phyloP scores from a whole-genome alignment of 306 rosid genomes.

The Sphenostylis stenocarpa region DNA sequence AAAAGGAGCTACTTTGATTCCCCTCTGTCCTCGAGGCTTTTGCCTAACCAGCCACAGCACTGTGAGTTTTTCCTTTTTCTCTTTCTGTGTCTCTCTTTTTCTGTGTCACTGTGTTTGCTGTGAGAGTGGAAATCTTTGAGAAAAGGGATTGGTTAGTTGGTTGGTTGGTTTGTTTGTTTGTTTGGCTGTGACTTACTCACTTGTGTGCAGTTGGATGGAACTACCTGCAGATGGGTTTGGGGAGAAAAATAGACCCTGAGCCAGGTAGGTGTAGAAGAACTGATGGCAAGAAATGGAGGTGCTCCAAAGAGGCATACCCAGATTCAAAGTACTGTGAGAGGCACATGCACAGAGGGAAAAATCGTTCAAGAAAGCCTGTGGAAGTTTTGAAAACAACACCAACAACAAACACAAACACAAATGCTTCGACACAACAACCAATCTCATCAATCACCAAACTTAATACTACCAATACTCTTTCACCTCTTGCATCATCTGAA shows the following conservation, averaged over 20 bases:
- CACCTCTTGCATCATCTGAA: constrained; percentile 43
- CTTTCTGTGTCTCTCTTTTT: background rate
- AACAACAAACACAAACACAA: constrained; percentile 4
- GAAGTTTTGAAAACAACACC: constrained; percentile 68
- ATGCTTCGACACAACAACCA: constrained; percentile 29
- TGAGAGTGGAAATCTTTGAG: background rate
- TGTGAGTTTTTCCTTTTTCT: constrained; percentile 36
- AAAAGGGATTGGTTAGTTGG: background rate
- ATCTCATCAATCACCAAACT: constrained; percentile 46
- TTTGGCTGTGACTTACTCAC: too few relatives aligned
- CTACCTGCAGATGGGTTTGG: constrained; percentile 78
- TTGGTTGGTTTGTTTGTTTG: background rate
- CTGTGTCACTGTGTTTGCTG: background rate
- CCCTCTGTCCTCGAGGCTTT: constrained; percentile 53
- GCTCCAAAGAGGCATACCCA: constrained; percentile 84
- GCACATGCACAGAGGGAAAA: constrained; percentile 97
- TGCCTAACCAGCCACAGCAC: constrained; percentile 60
- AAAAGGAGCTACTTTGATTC: constrained; percentile 63
- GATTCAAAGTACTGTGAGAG: constrained; percentile 95
- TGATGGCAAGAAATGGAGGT: constrained; percentile 96
- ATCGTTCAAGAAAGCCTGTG: constrained; percentile 99
- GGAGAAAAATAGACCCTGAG: constrained; percentile 87
- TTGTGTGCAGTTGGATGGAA: constrained; percentile 80
- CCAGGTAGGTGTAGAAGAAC: constrained; percentile 97
- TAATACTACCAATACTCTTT: constrained; percentile 2